Percentiles rank a stretch among this genome's conserved stretches.
Conservation (phyloP, 116 monocot species). For the Iris pallida region DNA sequence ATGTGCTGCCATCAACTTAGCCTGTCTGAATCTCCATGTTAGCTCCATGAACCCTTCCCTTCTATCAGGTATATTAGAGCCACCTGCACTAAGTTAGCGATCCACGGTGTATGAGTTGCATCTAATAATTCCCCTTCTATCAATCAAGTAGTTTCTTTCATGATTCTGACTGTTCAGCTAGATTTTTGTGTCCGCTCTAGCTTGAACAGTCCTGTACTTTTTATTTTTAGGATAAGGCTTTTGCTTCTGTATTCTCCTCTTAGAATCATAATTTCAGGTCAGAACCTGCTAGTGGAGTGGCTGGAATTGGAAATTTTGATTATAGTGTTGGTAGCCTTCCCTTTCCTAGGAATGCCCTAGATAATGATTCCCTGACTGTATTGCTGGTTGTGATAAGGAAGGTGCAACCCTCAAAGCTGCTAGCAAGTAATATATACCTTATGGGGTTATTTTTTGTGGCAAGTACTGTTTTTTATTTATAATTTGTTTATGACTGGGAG, state of each 20-base stretch:
- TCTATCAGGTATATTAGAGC: too few relatives aligned
- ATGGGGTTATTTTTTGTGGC: neutral
- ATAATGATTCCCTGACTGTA: constrained; percentile 19
- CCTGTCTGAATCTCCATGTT: too few relatives aligned
- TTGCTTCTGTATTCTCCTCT: constrained; percentile 4
- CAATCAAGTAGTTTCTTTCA: too few relatives aligned
- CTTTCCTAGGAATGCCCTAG: constrained; percentile 42
- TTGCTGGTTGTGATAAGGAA: constrained; percentile 26
- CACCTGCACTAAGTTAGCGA: too few relatives aligned
- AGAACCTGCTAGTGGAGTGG: constrained; percentile 15
- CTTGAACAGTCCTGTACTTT: neutral
- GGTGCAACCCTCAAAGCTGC: constrained; percentile 20
- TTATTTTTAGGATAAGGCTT: neutral
- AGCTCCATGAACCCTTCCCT: too few relatives aligned
- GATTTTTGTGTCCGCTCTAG: neutral
- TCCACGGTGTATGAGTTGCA: too few relatives aligned
- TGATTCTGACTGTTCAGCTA: neutral
- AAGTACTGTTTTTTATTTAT: neutral
- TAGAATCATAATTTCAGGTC: constrained; percentile 28
- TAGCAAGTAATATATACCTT: constrained; percentile 25
- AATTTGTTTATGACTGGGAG: neutral
- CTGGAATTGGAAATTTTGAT: constrained; percentile 23
- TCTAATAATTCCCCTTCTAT: too few relatives aligned
- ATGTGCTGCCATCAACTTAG: too few relatives aligned
- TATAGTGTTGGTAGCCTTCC: constrained; percentile 17